Evolutionary conservation across 371 early-diverging fungal genomes (phyloP), one percentile per base, ranked within the genome.

Genomic region (Capillidium heterosporum): DNA sequence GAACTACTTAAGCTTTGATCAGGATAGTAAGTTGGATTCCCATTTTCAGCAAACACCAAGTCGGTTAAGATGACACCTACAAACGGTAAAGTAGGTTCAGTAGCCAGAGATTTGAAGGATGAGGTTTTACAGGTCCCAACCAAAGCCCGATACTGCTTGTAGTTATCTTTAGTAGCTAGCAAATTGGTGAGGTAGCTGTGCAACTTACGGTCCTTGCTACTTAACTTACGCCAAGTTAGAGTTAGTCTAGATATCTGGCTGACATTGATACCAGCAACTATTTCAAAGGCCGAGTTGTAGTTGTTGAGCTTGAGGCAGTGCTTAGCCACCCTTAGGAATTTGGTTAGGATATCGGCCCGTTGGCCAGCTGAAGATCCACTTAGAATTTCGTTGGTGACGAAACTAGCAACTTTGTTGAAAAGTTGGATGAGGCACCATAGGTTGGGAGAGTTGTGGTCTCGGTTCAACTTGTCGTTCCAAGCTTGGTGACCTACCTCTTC

Each of bases 1-100:
- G 13, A 7, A 44, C 19, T 1, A n/a, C 35, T 7, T 29, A 15
- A 26, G 54, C 8, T 19, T n/a, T 32, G 32, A 35, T 26, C 10
- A 11, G 2, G 5, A 15, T 17, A 10, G 2, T 74, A 69, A 63
- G 90, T 84, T 15, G 84, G 74, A 66, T 91, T 91, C 17, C 94
- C 93, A 51, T 91, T 90, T 60, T 94, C 89, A 48, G 91, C 82
- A 63, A 94, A 91, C 32, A 91, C 89, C 61, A 95, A 64, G 64
- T 95, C 95, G 52, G 86, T 87, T 42, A 92, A 67, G 61, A 84
- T 85, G 31, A 82, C 76, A 28, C 87, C 92, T 46, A 94, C 56
- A 61, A 89, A 92, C 0, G 95, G 95, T 10, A 94, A 81, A 57
- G 87, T 85, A 17, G 44, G 44, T 19, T 23, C 7, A 17, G 19